Conservation (phyloP, 305 asterid genomes). For the Ilex paraguariensis region DNA sequence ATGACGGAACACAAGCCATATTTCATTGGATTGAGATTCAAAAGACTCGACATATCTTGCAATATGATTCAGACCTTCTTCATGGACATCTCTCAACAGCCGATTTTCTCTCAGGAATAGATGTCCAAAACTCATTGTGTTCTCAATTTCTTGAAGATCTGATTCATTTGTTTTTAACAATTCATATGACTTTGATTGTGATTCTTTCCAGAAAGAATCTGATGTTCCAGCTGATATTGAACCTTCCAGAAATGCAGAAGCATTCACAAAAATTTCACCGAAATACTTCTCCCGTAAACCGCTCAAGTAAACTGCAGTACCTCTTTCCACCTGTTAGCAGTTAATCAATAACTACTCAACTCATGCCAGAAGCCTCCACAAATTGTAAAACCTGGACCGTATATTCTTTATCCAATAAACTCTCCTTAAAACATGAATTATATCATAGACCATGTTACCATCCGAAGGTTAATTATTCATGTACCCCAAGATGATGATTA, state of each 20-base stretch:
- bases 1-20: conserved; percentile 96
- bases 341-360: conserved; percentile 9
- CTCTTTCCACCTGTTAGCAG: conserved; percentile 86
- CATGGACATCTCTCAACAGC: conserved; percentile 36
- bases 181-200: conserved; percentile 28
- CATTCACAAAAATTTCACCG: conserved; percentile 90
- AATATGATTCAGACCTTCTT: conserved; percentile 86
- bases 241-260: conserved; percentile 59
- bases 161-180: conserved; percentile 32
- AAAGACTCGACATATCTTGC: conserved; percentile 96
- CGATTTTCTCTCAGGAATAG: conserved; percentile 26
- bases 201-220: conserved; percentile 32
- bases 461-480: no score
- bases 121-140: conserved; percentile 32
- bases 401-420: conserved; percentile 4
- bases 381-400: conserved; percentile 8
- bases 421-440: background rate
- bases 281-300: conserved; percentile 93
- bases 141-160: conserved; percentile 30
- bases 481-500: no score
- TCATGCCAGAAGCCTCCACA: conserved; percentile 24
- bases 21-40: conserved; percentile 87
- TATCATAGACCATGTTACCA: no score
- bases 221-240: conserved; percentile 35
- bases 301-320: conserved; percentile 77